These are phyloP conservation scores for Kwoniella sp. DNA, from an alignment of 768 basidiomycete species.

Conservation along the genomic window DNA sequence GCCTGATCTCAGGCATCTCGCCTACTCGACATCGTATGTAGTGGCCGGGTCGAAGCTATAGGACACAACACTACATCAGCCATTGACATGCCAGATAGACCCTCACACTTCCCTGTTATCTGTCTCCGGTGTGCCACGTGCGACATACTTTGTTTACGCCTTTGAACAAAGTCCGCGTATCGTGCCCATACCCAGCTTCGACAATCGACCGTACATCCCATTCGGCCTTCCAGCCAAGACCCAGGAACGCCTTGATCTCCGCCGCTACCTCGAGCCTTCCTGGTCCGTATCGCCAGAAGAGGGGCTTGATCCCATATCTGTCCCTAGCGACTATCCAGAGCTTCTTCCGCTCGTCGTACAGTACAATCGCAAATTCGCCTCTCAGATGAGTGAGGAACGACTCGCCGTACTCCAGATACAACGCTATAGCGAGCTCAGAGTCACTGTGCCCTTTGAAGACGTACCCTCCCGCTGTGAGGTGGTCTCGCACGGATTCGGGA, in stretches of 20 bases:
- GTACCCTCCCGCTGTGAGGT: slow-evolving; percentile 1
- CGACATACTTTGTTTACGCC: slow-evolving; percentile 37
- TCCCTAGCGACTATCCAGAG: slow-evolving; percentile 44
- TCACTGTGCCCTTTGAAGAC: slow-evolving; percentile 36
- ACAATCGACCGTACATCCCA: slow-evolving; percentile 47
- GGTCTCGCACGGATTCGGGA: slow-evolving; percentile 33
- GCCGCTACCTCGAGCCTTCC: slow-evolving; percentile 13
- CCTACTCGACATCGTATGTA: slow-evolving; percentile 35
- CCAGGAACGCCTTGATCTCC: slow-evolving; percentile 49
- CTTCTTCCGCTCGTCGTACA: slow-evolving; percentile 35
- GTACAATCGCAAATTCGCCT: slow-evolving; percentile 45
- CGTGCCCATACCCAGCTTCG: slow-evolving; percentile 43
- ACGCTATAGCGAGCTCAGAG: slow-evolving; percentile 47
- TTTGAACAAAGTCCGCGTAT: slow-evolving; percentile 44
- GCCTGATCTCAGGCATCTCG: slow-evolving; percentile 25
- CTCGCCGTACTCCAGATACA: slow-evolving; percentile 44
- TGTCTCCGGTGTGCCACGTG: neutral
- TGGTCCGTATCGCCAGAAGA: slow-evolving; percentile 31
- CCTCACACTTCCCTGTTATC: no score
- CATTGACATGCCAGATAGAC: neutral
- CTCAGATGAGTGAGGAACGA: slow-evolving; percentile 38
- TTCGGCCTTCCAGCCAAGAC: slow-evolving; percentile 44
- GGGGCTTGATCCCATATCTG: slow-evolving; percentile 52
- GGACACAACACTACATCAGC: neutral
- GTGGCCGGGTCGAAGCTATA: slow-evolving; percentile 43